Evolutionary conservation across 2,329 filamentous ascomycete genomes (phyloP), one percentile per base, ranked within the genome.

Genomic region (Penicillium polonicum): DNA sequence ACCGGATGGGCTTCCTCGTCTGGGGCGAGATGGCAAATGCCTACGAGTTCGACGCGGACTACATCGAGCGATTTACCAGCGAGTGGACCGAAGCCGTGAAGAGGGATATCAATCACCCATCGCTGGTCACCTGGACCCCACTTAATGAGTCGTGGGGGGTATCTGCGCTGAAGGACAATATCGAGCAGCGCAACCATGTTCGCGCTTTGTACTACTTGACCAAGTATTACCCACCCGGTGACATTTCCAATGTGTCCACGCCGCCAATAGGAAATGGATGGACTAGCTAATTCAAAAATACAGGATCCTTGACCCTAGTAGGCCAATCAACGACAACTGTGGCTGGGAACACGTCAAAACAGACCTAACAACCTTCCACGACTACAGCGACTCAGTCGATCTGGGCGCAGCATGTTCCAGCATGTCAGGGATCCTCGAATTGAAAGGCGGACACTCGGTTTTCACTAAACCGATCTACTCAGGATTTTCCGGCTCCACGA

Each of bases 11-110:
- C 0, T 74, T 88, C 45, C 70, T 90, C 25, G 80, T 91, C 4
- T 85, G 89, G 61, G 88, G 89, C 60, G 88, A 90, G 64, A 90
- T 90, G 84, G 87, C 69, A 70, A 88, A 86, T 61, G 83, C 83
- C 2, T 89, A 88, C 66, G 79, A 83, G 57, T 88, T 87, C 70
- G 83, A 79, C 61, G 66, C 78, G 6, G 80, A 83, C 31, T 87
- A 86, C 61, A 77, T 83, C 8, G 78, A 82, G 25, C 78, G 85
- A 0, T 87, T 88, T 74, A 80, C 86, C 62, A 76, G 80, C 50
- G 87, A 89, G 66, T 89, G 87, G 87, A 76, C 78, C 2, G 85
- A 86, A 67, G 80, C 82, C 6, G 82, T 89, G 5, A 80, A 80
- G 66, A 74, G 87, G 21, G 86, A 88, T 65, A 83, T 88, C 60